A percentile compares a stretch with the other conserved stretches of the same genome.
phyloP scores from a whole-genome alignment of 495 filamentous ascomycete genomes.

The Podospora sp. region DNA sequence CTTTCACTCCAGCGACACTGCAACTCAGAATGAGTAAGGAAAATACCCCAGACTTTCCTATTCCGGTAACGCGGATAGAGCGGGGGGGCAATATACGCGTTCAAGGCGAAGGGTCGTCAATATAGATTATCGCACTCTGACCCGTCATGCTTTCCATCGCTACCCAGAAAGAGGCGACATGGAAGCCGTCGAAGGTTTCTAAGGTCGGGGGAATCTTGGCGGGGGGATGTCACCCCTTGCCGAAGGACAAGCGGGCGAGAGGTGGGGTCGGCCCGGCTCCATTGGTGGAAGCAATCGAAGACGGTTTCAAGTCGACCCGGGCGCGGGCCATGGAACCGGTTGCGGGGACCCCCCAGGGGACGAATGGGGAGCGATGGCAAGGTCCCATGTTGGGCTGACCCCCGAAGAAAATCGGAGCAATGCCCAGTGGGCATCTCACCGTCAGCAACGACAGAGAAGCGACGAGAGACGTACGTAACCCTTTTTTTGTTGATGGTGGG shows the following conservation, averaged over 20 bases:
- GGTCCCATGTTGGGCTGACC: background rate
- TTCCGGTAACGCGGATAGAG: conserved; percentile 21
- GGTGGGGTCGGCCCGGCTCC: background rate
- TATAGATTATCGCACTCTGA: conserved; percentile 25
- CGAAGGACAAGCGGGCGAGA: conserved; percentile 4
- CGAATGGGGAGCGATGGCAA: background rate
- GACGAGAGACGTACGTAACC: conserved; percentile 17
- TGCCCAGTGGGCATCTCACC: background rate
- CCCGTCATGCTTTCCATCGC: conserved; percentile 26
- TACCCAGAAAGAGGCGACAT: conserved; percentile 17
- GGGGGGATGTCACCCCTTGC: no score
- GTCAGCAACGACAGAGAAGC: conserved; percentile 10
- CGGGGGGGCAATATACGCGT: conserved; percentile 19
- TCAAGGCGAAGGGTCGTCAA: conserved; percentile 15
- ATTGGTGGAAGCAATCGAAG: background rate
- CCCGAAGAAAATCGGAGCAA: no score
- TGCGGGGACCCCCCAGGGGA: no score
- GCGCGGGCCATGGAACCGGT: background rate
- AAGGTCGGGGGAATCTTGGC: conserved; percentile 3
- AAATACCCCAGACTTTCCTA: conserved; percentile 21
- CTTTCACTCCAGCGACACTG: no score
- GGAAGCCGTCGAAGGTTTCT: conserved; percentile 15
- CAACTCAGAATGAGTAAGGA: no score
- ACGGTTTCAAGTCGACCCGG: background rate
- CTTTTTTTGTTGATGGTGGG: conserved; percentile 19